Evolutionary conservation across 176 grass and related monocot genomes (phyloP).

Genomic region (Aegilops tauschii): DNA sequence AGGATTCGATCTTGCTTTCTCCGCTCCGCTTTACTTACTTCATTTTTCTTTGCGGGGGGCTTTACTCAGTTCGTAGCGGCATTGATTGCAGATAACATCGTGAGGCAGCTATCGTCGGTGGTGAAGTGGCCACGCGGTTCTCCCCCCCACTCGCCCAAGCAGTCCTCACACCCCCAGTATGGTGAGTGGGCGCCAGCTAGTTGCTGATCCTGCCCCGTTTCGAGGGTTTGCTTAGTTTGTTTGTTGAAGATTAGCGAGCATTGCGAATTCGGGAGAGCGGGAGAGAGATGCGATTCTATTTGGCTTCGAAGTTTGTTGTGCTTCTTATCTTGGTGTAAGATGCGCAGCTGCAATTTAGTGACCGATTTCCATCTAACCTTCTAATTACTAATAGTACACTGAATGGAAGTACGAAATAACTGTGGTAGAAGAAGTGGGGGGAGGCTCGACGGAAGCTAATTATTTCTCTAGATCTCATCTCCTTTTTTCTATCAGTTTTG

Average conservation of each 20-base stretch:
- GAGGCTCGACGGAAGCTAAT: neutral
- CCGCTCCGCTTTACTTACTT: neutral
- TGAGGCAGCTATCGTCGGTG: constrained; percentile 74
- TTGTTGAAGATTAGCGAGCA: neutral
- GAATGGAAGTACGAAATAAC: neutral
- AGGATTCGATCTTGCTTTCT: neutral
- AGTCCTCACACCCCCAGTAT: constrained; percentile 31
- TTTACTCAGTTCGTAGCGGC: neutral
- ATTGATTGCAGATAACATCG: constrained; percentile 55
- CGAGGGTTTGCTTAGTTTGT: neutral
- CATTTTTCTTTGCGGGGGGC: neutral
- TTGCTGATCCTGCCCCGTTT: neutral
- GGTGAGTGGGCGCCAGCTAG: constrained; percentile 28
- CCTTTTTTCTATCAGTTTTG: neutral
- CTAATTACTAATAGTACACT: neutral
- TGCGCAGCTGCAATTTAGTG: neutral
- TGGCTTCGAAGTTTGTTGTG: neutral
- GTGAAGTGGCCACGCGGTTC: constrained; percentile 75
- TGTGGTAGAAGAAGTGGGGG: neutral
- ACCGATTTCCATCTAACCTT: neutral
- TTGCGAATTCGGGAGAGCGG: neutral
- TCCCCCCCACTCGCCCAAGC: constrained; percentile 34
- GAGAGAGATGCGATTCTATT: neutral
- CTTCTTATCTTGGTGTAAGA: neutral
- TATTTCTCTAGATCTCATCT: neutral